These are phyloP conservation scores for Graphilbum ipis-grandicollis DNA, from an alignment of 2,329 filamentous ascomycete genomes.

Conservation along the genomic window DNA sequence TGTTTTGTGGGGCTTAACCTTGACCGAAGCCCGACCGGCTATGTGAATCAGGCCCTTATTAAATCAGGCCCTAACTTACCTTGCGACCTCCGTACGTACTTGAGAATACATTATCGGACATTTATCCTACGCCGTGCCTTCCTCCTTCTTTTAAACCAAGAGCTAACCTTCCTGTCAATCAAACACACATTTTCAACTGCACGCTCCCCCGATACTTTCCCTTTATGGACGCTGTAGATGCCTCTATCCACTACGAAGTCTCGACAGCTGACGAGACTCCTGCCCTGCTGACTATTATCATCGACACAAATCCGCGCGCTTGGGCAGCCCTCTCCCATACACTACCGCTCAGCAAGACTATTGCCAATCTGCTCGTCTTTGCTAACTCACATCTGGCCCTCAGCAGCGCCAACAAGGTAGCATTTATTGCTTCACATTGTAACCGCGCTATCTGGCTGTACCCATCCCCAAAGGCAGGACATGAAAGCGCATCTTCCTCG, in stretches of 20 bases:
- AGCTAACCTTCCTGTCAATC: too few relatives aligned
- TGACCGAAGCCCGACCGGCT: too few relatives aligned
- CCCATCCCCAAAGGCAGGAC: conserved; percentile 39
- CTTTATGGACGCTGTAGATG: conserved; percentile 39
- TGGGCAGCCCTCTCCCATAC: conserved; percentile 59
- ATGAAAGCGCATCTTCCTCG: conserved; percentile 58
- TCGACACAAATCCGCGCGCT: conserved; percentile 93
- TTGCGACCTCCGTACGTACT: too few relatives aligned
- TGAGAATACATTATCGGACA: too few relatives aligned
- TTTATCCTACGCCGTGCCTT: too few relatives aligned
- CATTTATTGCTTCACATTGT: conserved; percentile 76
- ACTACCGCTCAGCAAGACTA: conserved; percentile 65
- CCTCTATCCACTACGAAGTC: conserved; percentile 42
- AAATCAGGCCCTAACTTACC: too few relatives aligned
- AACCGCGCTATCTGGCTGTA: conserved; percentile 84
- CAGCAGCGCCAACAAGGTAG: conserved; percentile 84
- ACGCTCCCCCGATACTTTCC: too few relatives aligned
- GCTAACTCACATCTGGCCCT: conserved; percentile 92
- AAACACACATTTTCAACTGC: too few relatives aligned
- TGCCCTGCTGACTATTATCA: conserved; percentile 73
- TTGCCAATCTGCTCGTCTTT: conserved; percentile 85
- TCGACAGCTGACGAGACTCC: conserved; percentile 41
- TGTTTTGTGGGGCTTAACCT: too few relatives aligned
- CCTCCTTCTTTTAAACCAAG: too few relatives aligned
- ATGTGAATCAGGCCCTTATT: too few relatives aligned